Evolutionary conservation across 257 asterid species (phyloP).

Genomic region (Solanum phureja): DNA sequence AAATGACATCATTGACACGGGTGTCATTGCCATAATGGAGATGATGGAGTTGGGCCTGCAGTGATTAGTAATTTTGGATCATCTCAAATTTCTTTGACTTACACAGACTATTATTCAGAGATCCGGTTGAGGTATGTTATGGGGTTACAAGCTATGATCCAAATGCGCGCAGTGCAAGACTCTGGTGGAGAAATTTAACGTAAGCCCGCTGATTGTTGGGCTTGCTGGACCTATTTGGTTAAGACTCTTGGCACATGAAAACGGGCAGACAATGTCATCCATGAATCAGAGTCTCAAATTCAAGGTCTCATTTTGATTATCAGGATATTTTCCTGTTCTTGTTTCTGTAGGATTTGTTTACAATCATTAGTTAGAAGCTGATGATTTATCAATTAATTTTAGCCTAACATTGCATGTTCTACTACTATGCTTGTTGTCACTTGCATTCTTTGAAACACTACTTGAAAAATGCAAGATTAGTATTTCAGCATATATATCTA

Average conservation of each 20-base stretch:
- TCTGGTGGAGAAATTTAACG: constrained; percentile 59
- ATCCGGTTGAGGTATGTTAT: too few relatives aligned
- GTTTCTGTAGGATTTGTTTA: neutral
- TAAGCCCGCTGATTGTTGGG: constrained; percentile 54
- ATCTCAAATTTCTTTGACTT: too few relatives aligned
- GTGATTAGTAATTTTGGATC: too few relatives aligned
- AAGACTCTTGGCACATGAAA: constrained; percentile 43
- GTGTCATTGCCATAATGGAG: neutral
- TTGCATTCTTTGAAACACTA: neutral
- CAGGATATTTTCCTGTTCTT: neutral
- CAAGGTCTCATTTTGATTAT: constrained; percentile 28
- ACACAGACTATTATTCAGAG: too few relatives aligned
- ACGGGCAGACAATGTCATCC: constrained; percentile 57
- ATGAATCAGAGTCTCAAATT: constrained; percentile 48
- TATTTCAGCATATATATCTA: neutral
- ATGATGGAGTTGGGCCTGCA: constrained; percentile 38
- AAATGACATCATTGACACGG: too few relatives aligned
- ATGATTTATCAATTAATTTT: neutral
- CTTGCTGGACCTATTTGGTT: constrained; percentile 54
- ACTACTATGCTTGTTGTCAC: neutral
- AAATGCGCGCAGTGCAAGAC: constrained; percentile 67
- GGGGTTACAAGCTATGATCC: too few relatives aligned
- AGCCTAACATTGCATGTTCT: neutral
- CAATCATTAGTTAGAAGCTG: neutral
- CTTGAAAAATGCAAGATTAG: neutral